Base-by-base conservation (phyloP, 2,329 filamentous ascomycete genomes). In the Beauveria rudraprayagi region DNA sequence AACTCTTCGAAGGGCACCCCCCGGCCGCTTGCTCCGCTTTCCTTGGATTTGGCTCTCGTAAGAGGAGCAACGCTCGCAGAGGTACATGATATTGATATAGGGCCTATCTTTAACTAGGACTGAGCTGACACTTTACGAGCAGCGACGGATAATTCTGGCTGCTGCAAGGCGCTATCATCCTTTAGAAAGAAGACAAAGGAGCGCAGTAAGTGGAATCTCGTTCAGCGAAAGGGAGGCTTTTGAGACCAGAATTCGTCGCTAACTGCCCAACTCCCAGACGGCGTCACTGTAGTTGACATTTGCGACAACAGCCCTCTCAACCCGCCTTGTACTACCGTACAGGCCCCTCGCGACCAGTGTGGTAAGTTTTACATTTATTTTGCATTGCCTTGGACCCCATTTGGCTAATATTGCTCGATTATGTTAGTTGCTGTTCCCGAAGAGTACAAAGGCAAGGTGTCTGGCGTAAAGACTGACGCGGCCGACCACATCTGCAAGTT, bases 211-310 rank as follows among this genome's bases (percentile, higher is more conserved):
- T 9, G 16, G 2, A n/a, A 9, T 2, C 10, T 10, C 4, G 1
- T 1, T 3, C 5, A 43, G 6, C 2, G 3, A 2, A 14, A 6
- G 22, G 6, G 5, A 2, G 8, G 6, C 4, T 8, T 3, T 17
- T 16, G 44, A 26, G 22, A 47, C 44, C 16, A 24, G 22, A 26
- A 26, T 11, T 5, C 11, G 30, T 34, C 10, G 11, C 30, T 34
- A 14, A 34, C 11, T 34, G 4, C 30, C 30, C 30, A 14, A 34
- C 10, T 34, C 11, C 11, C 10, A 34, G 30, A 10, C 30, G 10
- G 30, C 30, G 11, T 34, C 11, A 34, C 30, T 34, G 30, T 34
- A 34, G 47, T 50, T 30, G 47, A 50, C 7, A 17, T 50, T 28
- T 50, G 47, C 47, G 6, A 30, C 24, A 50, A 50, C 19, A 10